Conservation (phyloP, 495 filamentous ascomycete species). For the Cryomyces minteri region DNA sequence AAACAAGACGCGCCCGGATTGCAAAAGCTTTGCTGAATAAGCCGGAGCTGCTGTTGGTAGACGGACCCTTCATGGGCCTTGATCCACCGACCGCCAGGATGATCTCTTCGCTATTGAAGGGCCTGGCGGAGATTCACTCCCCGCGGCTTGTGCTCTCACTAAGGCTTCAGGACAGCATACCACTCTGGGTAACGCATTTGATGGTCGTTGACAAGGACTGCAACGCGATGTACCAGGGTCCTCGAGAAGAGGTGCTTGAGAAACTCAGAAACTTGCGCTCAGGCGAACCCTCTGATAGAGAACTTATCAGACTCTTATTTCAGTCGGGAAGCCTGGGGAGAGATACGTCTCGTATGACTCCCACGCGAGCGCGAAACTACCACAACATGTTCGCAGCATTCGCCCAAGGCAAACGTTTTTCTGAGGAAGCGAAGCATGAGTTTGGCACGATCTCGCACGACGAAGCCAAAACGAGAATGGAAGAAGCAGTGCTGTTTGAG, state of each 20-base stretch:
- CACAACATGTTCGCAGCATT: no score
- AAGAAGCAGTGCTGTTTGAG: no score
- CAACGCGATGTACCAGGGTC: slow-evolving; percentile 35
- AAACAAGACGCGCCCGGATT: slow-evolving; percentile 71
- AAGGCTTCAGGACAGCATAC: slow-evolving; percentile 68
- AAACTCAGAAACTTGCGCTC: no score
- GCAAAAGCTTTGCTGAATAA: slow-evolving; percentile 61
- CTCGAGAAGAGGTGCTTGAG: slow-evolving; percentile 30
- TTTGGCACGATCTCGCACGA: no score
- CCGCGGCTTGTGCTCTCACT: slow-evolving; percentile 61
- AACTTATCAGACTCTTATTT: no score
- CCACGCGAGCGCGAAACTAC: background rate
- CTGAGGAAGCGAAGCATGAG: no score
- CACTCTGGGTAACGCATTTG: slow-evolving; percentile 77
- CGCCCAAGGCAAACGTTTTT: no score
- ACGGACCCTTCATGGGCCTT: slow-evolving; percentile 95
- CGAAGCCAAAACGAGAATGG: no score
- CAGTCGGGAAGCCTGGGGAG: slow-evolving; percentile 4
- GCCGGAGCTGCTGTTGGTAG: slow-evolving; percentile 69
- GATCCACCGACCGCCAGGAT: slow-evolving; percentile 60
- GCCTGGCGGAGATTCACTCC: slow-evolving; percentile 39
- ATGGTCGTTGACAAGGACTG: slow-evolving; percentile 44
- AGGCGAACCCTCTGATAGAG: background rate
- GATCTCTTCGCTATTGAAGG: slow-evolving; percentile 48
- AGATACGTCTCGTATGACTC: background rate